A percentile compares a stretch with the other conserved stretches of the same genome.
phyloP scores from a whole-genome alignment of 768 basidiomycete species.

The Paxillus ammoniavirescens region DNA sequence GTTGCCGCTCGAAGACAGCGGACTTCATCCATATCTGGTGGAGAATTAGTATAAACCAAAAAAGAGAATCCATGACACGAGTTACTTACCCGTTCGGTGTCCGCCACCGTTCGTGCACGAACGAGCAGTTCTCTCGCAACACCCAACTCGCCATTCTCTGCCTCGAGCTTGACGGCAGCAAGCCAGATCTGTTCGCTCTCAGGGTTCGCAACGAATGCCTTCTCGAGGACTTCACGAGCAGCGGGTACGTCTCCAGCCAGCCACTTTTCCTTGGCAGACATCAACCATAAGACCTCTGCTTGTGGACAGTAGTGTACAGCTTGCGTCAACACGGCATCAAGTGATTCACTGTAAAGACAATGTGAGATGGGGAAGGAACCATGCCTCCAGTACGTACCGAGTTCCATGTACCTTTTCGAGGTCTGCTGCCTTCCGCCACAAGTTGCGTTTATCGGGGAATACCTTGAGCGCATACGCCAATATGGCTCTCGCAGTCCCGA shows the following conservation, averaged over 20 bases:
- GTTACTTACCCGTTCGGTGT: slow-evolving; percentile 78
- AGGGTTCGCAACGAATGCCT: slow-evolving; percentile 91
- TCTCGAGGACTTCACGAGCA: slow-evolving; percentile 86
- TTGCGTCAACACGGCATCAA: slow-evolving; percentile 76
- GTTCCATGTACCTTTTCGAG: slow-evolving; percentile 91
- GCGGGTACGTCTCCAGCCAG: slow-evolving; percentile 81
- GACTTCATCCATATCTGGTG: slow-evolving; percentile 98
- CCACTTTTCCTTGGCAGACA: slow-evolving; percentile 99
- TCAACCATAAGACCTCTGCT: slow-evolving; percentile 95
- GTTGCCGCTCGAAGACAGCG: slow-evolving; percentile 91
- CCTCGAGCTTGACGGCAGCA: slow-evolving; percentile 95
- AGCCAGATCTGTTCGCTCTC: slow-evolving; percentile 98
- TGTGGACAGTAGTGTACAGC: slow-evolving; percentile 92
- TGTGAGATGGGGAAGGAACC: neutral
- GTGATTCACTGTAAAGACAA: slow-evolving; percentile 55
- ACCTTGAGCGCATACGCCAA: slow-evolving; percentile 89
- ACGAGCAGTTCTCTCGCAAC: slow-evolving; percentile 85
- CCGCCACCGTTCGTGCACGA: slow-evolving; percentile 86
- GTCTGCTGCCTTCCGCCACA: slow-evolving; percentile 92
- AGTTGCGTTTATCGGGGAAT: slow-evolving; percentile 78
- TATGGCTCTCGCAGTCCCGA: slow-evolving; percentile 85
- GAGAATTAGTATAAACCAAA: neutral
- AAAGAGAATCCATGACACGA: no score
- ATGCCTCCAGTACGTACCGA: slow-evolving; percentile 43
- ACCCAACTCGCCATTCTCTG: slow-evolving; percentile 88